phyloP scores from a whole-genome alignment of 2,329 filamentous ascomycete genomes.

The Bipolaris gigantea region DNA sequence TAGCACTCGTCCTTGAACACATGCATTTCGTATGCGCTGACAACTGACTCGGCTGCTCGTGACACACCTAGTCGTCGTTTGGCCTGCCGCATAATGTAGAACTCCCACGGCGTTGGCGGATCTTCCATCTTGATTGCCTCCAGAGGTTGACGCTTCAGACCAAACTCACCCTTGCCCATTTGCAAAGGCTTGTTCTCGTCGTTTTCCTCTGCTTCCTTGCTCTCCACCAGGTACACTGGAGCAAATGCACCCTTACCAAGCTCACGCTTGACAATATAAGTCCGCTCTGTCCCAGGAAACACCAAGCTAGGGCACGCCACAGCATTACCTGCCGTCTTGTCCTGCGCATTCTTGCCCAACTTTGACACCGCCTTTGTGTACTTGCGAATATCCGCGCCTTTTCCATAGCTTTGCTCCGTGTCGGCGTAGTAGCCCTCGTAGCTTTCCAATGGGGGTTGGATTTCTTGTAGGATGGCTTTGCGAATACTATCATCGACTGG shows the following conservation, averaged over 20 bases:
- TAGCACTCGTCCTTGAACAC: conserved; percentile 89
- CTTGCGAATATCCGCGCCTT: conserved; percentile 75
- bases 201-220: conserved; percentile 57
- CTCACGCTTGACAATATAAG: conserved; percentile 80
- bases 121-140: conserved; percentile 96
- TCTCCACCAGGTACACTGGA: conserved; percentile 88
- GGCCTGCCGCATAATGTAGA: conserved; percentile 87
- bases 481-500: conserved; percentile 79
- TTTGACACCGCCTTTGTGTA: conserved; percentile 71
- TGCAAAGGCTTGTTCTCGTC: conserved; percentile 50
- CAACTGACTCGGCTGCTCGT: conserved; percentile 74
- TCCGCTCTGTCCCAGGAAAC: conserved; percentile 65
- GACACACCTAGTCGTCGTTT: conserved; percentile 73
- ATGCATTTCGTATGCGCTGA: conserved; percentile 86
- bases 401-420: conserved; percentile 63
- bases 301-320: conserved; percentile 65
- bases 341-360: conserved; percentile 54
- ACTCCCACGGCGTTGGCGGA: conserved; percentile 89
- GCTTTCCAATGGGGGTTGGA: conserved; percentile 71
- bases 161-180: conserved; percentile 66
- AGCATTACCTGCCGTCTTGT: conserved; percentile 65
- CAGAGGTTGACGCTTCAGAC: conserved; percentile 60
- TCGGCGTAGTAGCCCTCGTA: conserved; percentile 83
- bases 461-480: conserved; percentile 71
- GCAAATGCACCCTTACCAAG: conserved; percentile 93